These are phyloP conservation scores for Puya raimondii DNA, from an alignment of 176 grass and related monocot genomes.

Conservation along the genomic window DNA sequence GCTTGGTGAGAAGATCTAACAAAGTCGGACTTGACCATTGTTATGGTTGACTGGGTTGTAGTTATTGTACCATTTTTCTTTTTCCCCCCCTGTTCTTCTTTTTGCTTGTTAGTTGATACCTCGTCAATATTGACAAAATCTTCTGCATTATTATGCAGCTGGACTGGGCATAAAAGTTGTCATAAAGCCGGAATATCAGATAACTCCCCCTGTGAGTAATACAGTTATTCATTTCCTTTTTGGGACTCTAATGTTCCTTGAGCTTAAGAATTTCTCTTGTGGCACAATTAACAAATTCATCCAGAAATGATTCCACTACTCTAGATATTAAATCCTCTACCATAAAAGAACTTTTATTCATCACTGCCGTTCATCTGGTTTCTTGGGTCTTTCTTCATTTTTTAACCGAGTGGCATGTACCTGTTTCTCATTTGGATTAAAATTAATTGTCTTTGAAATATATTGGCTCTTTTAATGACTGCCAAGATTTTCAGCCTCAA, in stretches of 20 bases:
- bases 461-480: slow-evolving; percentile 8
- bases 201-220: slow-evolving; percentile 69
- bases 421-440: background rate
- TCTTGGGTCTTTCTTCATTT: background rate
- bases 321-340: background rate
- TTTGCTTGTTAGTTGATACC: background rate
- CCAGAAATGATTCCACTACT: background rate
- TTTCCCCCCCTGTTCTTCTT: background rate
- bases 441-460: background rate
- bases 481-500: slow-evolving; percentile 55
- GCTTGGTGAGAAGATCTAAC: no score
- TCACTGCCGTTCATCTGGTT: background rate
- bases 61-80: no score
- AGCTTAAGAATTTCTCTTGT: background rate
- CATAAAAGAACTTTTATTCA: background rate
- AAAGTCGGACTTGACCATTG: no score
- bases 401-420: no score
- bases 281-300: background rate
- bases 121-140: slow-evolving; percentile 4
- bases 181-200: slow-evolving; percentile 85
- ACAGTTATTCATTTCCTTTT: background rate
- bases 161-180: slow-evolving; percentile 62
- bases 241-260: background rate
- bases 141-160: slow-evolving; percentile 20
- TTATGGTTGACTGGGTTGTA: no score